Evolutionary conservation across 2,329 filamentous ascomycete genomes (phyloP).

Genomic region (Gnomoniopsis smithogilvyi): DNA sequence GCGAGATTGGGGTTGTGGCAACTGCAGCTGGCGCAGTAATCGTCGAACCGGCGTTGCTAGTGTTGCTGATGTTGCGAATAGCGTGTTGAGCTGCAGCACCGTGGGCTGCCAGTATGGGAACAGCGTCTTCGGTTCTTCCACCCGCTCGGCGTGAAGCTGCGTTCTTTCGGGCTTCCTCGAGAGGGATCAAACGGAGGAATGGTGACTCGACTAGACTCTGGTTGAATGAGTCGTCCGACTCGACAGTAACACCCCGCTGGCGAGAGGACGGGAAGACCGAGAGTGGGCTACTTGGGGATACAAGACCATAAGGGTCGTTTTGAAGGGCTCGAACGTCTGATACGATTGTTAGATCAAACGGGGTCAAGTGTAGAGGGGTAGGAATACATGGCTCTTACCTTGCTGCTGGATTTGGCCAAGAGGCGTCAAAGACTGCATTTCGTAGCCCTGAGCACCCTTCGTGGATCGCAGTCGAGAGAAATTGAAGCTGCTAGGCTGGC

Average conservation of each 20-base stretch:
- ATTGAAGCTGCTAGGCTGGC: background rate
- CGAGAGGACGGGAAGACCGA: background rate
- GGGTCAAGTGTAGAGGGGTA: no score
- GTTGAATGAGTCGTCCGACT: constrained; percentile 9
- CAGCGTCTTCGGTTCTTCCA: constrained; percentile 20
- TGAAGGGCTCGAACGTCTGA: background rate
- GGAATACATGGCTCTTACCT: no score
- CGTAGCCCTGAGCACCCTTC: background rate
- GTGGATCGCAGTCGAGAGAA: background rate
- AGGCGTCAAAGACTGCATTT: background rate
- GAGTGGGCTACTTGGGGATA: background rate
- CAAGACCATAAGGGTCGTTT: background rate
- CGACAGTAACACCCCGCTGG: constrained; percentile 1
- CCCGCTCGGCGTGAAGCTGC: constrained; percentile 22
- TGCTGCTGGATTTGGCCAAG: background rate
- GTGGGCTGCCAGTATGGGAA: constrained; percentile 19
- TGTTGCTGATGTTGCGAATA: constrained; percentile 1
- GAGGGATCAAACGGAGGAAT: constrained; percentile 28
- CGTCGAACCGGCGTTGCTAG: constrained; percentile 9
- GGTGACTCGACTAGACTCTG: constrained; percentile 24
- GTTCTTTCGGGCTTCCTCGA: constrained; percentile 28
- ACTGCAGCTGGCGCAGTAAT: background rate
- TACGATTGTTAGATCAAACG: background rate
- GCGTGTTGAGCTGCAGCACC: constrained; percentile 7
- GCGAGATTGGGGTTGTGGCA: background rate